Conservation (phyloP, 2,329 filamentous ascomycete genomes). For the Colletotrichum sp. region DNA sequence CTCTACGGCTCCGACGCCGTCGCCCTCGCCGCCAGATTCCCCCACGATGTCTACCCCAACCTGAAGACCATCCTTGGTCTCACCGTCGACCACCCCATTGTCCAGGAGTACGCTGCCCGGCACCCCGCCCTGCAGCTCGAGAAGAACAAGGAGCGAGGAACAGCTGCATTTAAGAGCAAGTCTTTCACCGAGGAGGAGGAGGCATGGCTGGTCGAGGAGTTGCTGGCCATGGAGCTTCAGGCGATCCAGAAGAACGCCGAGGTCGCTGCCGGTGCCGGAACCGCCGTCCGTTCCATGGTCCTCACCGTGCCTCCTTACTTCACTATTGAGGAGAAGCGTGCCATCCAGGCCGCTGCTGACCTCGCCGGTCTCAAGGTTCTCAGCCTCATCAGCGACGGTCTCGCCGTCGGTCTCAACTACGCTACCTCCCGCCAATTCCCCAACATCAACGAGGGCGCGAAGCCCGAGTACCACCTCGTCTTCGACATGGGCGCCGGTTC, state of each 20-base stretch:
- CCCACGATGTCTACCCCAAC: slow-evolving; percentile 93
- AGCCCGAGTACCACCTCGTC: slow-evolving; percentile 89
- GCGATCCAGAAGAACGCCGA: slow-evolving; percentile 91
- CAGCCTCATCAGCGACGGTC: slow-evolving; percentile 83
- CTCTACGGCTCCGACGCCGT: slow-evolving; percentile 92
- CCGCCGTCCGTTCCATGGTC: slow-evolving; percentile 78
- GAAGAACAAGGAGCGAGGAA: slow-evolving; percentile 64
- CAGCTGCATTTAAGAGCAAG: slow-evolving; percentile 82
- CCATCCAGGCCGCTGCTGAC: slow-evolving; percentile 82
- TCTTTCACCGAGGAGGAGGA: slow-evolving; percentile 67
- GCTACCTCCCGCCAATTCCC: slow-evolving; percentile 91
- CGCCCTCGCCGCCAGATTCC: slow-evolving; percentile 85
- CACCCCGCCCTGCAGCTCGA: slow-evolving; percentile 81
- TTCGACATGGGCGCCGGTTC: slow-evolving; percentile 99
- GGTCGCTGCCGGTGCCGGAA: slow-evolving; percentile 76
- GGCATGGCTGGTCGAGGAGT: slow-evolving; percentile 83
- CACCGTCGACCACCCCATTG: slow-evolving; percentile 61
- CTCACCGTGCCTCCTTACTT: slow-evolving; percentile 92
- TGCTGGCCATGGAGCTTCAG: slow-evolving; percentile 95
- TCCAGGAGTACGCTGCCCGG: slow-evolving; percentile 73
- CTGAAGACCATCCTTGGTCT: slow-evolving; percentile 90
- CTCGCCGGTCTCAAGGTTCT: slow-evolving; percentile 88
- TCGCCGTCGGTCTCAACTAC: slow-evolving; percentile 95
- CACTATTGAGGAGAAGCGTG: slow-evolving; percentile 87
- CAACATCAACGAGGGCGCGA: slow-evolving; percentile 78